Percentiles rank a stretch among this genome's conserved stretches.
phyloP scores from a whole-genome alignment of 2,329 filamentous ascomycete species.

The Metarhizium brunneum region DNA sequence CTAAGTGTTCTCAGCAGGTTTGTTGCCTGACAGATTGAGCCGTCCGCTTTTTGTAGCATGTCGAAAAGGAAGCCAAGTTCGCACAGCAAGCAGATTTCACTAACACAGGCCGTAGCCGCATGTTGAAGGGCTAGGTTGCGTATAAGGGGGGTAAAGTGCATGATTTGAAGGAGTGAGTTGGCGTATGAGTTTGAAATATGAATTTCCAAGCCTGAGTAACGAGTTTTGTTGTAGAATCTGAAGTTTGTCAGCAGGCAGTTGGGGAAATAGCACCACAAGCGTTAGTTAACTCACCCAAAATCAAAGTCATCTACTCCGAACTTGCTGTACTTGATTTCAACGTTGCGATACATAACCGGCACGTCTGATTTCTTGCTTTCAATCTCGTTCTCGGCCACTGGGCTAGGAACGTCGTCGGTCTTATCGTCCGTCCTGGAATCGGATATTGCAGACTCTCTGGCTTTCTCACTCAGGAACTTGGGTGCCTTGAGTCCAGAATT shows the following conservation, averaged over 20 bases:
- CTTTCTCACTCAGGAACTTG: slow-evolving; percentile 92
- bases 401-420: slow-evolving; percentile 50
- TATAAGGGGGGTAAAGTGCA: slow-evolving; percentile 81
- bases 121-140: slow-evolving; percentile 85
- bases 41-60: slow-evolving; percentile 93
- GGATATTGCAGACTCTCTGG: slow-evolving; percentile 53
- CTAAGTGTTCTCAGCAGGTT: slow-evolving; percentile 89
- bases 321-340: slow-evolving; percentile 98
- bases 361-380: slow-evolving; percentile 73
- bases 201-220: slow-evolving; percentile 85
- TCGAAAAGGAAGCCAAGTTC: slow-evolving; percentile 94
- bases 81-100: slow-evolving; percentile 79
- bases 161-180: slow-evolving; percentile 82
- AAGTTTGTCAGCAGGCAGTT: slow-evolving; percentile 9
- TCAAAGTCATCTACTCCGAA: slow-evolving; percentile 99
- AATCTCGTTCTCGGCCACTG: slow-evolving; percentile 59
- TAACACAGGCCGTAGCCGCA: slow-evolving; percentile 73
- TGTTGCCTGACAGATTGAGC: slow-evolving; percentile 90
- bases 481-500: slow-evolving; percentile 61
- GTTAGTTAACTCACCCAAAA: slow-evolving; percentile 56
- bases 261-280: slow-evolving; percentile 1
- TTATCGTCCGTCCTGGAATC: slow-evolving; percentile 31
- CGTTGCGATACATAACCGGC: slow-evolving; percentile 80
- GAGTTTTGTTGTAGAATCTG: slow-evolving; percentile 90
- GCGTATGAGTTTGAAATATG: slow-evolving; percentile 97